Evolutionary conservation across 208 protist genomes (phyloP).

Genomic region (Borovskyia barvae): DNA sequence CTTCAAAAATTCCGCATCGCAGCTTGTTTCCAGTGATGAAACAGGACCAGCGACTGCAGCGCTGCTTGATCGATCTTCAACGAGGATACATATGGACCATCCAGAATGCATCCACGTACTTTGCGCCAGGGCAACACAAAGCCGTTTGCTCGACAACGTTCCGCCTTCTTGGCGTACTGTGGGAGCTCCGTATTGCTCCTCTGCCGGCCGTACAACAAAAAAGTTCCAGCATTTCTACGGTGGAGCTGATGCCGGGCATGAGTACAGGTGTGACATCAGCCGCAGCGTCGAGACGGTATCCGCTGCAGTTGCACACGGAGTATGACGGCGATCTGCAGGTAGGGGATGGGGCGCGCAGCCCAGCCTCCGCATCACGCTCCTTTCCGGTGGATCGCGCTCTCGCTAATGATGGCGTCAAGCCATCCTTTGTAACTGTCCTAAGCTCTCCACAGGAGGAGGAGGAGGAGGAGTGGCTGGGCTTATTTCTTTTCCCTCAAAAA

Average conservation of each 20-base stretch:
- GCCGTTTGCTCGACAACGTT: conserved; percentile 66
- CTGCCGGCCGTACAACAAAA: conserved; percentile 17
- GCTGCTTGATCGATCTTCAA: conserved; percentile 56
- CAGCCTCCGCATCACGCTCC: too few species aligned
- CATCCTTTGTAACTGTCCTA: too few species aligned
- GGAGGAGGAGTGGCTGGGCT: conserved; percentile 55
- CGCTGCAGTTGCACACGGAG: too few species aligned
- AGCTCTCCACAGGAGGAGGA: conserved; percentile 16
- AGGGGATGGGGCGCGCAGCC: too few species aligned
- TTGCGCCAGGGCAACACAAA: conserved; percentile 47
- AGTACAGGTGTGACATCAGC: conserved; percentile 4
- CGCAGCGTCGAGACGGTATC: not conserved
- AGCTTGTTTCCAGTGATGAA: not conserved
- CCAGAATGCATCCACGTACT: conserved; percentile 44
- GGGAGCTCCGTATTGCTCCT: conserved; percentile 66
- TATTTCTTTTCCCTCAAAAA: conserved; percentile 61
- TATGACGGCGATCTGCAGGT: too few species aligned
- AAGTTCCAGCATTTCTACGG: too few species aligned
- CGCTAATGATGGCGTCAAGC: too few species aligned
- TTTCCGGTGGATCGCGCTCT: too few species aligned
- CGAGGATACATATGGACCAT: conserved; percentile 71
- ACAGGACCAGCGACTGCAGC: conserved; percentile 24
- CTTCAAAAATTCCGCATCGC: too few species aligned
- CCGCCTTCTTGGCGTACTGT: conserved; percentile 42
- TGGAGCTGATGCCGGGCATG: conserved; percentile 1